These are phyloP conservation scores for Thelonectria olida DNA, from an alignment of 2,329 filamentous ascomycete genomes.

Conservation along the genomic window DNA sequence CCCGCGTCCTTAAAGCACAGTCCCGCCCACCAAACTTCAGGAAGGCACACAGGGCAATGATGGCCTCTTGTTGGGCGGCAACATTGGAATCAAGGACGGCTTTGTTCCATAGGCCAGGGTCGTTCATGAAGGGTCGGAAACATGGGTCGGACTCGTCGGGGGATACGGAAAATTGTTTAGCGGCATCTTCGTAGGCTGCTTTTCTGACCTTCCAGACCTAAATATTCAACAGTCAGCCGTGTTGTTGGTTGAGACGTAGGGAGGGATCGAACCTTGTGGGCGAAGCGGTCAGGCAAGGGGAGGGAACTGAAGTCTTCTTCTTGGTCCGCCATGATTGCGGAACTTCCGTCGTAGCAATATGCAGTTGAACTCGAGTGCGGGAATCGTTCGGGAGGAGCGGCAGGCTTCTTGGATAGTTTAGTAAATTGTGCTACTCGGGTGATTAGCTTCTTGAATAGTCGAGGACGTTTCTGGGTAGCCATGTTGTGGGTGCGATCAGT, in stretches of 20 bases:
- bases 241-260: background rate
- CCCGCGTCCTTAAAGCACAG: constrained; percentile 80
- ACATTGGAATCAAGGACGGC: constrained; percentile 96
- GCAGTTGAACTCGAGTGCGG: constrained; percentile 29
- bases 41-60: constrained; percentile 88
- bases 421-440: constrained; percentile 39
- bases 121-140: constrained; percentile 87
- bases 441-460: constrained; percentile 44
- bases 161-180: constrained; percentile 85
- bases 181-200: constrained; percentile 90
- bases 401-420: constrained; percentile 30
- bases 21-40: constrained; percentile 89
- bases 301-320: constrained; percentile 86
- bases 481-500: constrained; percentile 27
- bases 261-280: constrained; percentile 73
- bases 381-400: constrained; percentile 32
- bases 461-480: constrained; percentile 34
- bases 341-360: constrained; percentile 23
- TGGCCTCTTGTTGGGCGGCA: constrained; percentile 92
- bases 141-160: constrained; percentile 86
- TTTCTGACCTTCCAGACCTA: constrained; percentile 91
- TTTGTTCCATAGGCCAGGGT: constrained; percentile 88
- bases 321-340: constrained; percentile 74
- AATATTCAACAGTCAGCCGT: constrained; percentile 12
- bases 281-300: constrained; percentile 81